A percentile compares a stretch with the other conserved stretches of the same genome.
These are phyloP conservation scores for Ilyonectria robusta DNA, from an alignment of 2,329 filamentous ascomycete genomes.

Conservation along the genomic window DNA sequence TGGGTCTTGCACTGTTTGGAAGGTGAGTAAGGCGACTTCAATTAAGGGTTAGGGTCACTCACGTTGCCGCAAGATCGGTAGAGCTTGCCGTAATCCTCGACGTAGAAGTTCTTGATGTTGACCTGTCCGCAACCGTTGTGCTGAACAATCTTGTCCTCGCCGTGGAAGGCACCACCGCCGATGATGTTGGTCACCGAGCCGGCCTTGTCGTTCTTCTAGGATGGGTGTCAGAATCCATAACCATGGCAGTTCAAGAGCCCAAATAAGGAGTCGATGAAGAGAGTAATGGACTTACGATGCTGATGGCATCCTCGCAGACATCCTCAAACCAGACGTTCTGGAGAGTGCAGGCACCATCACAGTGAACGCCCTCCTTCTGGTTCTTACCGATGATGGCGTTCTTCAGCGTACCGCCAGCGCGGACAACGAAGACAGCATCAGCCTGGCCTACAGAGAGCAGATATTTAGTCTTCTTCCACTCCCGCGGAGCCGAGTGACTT, in stretches of 20 bases:
- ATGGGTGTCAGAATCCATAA: neutral
- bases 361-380: conserved; percentile 48
- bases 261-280: too few species aligned
- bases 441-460: conserved; percentile 21
- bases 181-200: conserved; percentile 50
- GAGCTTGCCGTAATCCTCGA: conserved; percentile 35
- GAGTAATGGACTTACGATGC: conserved; percentile 30
- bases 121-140: conserved; percentile 56
- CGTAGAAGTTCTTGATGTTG: conserved; percentile 41
- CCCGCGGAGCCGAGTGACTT: conserved; percentile 8
- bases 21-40: too few species aligned
- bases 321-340: conserved; percentile 48
- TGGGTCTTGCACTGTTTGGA: conserved; percentile 11
- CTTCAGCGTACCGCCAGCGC: conserved; percentile 36
- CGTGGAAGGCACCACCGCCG: conserved; percentile 57
- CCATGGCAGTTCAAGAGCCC: too few species aligned
- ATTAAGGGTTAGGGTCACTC: too few species aligned
- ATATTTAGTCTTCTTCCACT: too few species aligned
- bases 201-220: conserved; percentile 38
- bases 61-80: conserved; percentile 32
- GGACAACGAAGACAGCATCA: conserved; percentile 41
- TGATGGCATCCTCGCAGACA: conserved; percentile 47
- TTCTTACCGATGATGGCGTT: conserved; percentile 44
- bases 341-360: conserved; percentile 45
- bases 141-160: conserved; percentile 56